Conservation (phyloP, 306 rosid genomes). For the Mimosa bimucronata region DNA sequence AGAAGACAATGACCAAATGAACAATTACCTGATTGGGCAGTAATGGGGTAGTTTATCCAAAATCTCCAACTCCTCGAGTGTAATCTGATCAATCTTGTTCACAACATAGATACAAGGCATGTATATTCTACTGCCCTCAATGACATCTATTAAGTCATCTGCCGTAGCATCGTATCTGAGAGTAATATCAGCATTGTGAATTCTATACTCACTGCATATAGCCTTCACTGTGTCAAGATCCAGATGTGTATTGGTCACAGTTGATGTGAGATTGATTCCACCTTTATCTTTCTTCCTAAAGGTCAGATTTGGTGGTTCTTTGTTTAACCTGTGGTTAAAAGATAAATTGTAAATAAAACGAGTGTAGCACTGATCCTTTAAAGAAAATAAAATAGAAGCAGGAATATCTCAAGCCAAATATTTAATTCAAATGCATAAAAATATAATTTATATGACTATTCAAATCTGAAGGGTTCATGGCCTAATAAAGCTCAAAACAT, state of each 20-base stretch:
- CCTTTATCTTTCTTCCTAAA: constrained; percentile 98
- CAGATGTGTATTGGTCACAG: constrained; percentile 80
- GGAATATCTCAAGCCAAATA: constrained; percentile 25
- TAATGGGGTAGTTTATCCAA: constrained; percentile 98
- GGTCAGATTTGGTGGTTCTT: constrained; percentile 92
- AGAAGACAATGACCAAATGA: neutral
- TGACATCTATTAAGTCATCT: constrained; percentile 95
- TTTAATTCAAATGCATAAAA: constrained; percentile 9
- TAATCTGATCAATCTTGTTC: constrained; percentile 97
- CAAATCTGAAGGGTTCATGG: constrained; percentile 22
- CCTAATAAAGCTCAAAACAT: constrained; percentile 16
- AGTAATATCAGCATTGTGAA: constrained; percentile 96
- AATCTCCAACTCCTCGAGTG: constrained; percentile 96
- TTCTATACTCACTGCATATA: constrained; percentile 90
- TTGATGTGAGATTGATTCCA: constrained; percentile 91
- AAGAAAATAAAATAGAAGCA: constrained; percentile 29
- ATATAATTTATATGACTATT: neutral
- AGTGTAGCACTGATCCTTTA: neutral
- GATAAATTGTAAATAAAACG: constrained; percentile 13
- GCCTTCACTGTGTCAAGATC: constrained; percentile 97
- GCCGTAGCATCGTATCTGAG: constrained; percentile 95
- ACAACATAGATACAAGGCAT: constrained; percentile 95
- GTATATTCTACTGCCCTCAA: constrained; percentile 91
- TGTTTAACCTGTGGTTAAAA: constrained; percentile 74
- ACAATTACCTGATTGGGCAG: constrained; percentile 84